Evolutionary conservation across 495 filamentous ascomycete species (phyloP).

Genomic region (Clohesyomyces aquaticus): DNA sequence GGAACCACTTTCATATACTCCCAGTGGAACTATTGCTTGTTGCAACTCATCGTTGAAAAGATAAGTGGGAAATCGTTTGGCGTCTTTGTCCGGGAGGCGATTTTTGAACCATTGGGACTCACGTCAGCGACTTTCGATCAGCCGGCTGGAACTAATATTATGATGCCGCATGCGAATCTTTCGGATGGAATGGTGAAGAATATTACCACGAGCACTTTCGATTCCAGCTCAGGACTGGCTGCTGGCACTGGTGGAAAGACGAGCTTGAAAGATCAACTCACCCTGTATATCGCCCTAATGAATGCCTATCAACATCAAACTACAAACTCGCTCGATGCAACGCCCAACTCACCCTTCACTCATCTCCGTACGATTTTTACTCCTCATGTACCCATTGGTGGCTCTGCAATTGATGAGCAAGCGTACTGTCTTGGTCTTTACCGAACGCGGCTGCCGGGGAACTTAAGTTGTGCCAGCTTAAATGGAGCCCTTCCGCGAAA

Average conservation of each 20-base stretch:
- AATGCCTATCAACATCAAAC: constrained; percentile 16
- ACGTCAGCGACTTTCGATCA: constrained; percentile 10
- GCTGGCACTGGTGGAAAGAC: constrained; percentile 12
- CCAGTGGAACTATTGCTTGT: constrained; percentile 20
- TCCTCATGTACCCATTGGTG: constrained; percentile 6
- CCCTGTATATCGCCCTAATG: constrained; percentile 12
- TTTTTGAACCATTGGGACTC: constrained; percentile 13
- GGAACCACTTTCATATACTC: constrained; percentile 25
- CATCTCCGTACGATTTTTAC: constrained; percentile 17
- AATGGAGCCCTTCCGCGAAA: neutral
- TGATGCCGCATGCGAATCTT: constrained; percentile 1
- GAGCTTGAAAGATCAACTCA: constrained; percentile 12
- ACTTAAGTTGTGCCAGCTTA: constrained; percentile 16
- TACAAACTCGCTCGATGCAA: constrained; percentile 7
- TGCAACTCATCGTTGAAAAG: constrained; percentile 18
- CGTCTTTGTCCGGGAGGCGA: constrained; percentile 7
- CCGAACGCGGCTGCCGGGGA: constrained; percentile 17
- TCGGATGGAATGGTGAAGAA: constrained; percentile 5
- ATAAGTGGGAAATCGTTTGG: constrained; percentile 19
- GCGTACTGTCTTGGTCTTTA: constrained; percentile 27
- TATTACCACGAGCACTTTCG: neutral
- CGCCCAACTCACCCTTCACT: constrained; percentile 16
- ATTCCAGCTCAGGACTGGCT: constrained; percentile 4
- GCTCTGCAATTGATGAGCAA: neutral
- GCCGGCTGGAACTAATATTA: neutral